phyloP scores from a whole-genome alignment of 1,284 basidiomycete genomes.

The Gymnopus androsaceus region DNA sequence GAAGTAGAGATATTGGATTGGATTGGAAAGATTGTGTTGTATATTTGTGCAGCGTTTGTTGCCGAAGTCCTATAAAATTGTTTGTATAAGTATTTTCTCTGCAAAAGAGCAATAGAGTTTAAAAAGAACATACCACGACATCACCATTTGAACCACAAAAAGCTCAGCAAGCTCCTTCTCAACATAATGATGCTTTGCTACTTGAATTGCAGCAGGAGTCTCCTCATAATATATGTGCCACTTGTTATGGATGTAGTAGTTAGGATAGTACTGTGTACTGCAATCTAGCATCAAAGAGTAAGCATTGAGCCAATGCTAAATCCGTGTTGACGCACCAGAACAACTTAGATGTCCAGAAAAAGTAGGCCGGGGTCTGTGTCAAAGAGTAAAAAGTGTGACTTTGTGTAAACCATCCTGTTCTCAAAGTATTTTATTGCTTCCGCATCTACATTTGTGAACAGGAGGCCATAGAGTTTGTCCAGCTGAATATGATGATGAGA shows the following conservation, averaged over 20 bases:
- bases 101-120: too few relatives aligned
- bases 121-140: slow-evolving; percentile 1
- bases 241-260: background rate
- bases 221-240: background rate
- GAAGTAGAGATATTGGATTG: background rate
- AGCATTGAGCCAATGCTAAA: background rate
- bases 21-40: background rate
- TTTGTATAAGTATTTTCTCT: too few relatives aligned
- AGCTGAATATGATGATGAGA: too few relatives aligned
- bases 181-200: background rate
- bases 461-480: too few relatives aligned
- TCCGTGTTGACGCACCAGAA: background rate
- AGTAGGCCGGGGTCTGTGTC: background rate
- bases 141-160: slow-evolving; percentile 1
- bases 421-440: too few relatives aligned
- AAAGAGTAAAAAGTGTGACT: background rate
- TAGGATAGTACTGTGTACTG: background rate
- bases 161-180: background rate
- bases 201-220: background rate
- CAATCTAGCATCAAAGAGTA: background rate
- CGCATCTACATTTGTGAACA: too few relatives aligned
- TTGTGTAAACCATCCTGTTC: background rate
- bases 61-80: background rate
- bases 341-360: background rate
- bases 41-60: background rate